These are phyloP conservation scores for Kwoniella dendrophila DNA, from an alignment of 768 basidiomycete species.

Conservation along the genomic window DNA sequence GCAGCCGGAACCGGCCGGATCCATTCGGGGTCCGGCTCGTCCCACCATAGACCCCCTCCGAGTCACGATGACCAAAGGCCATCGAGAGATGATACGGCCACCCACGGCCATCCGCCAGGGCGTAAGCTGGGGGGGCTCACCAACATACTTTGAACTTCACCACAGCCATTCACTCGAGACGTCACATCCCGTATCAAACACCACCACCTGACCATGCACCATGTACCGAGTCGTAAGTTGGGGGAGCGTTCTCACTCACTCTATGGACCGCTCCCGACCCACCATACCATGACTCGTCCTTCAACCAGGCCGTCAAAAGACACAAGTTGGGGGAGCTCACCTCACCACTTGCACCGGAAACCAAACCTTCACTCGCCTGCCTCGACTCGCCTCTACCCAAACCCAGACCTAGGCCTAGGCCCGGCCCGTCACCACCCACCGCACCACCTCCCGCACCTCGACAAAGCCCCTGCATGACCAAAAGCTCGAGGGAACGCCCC, in stretches of 20 bases:
- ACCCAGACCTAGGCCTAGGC: not conserved
- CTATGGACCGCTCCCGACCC: not conserved
- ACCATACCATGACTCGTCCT: not conserved
- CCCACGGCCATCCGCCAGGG: too few species aligned
- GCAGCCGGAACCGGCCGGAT: not conserved
- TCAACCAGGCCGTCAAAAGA: not conserved
- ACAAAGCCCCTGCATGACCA: not conserved
- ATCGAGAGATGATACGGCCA: too few species aligned
- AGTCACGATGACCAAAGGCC: too few species aligned
- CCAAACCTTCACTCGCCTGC: not conserved
- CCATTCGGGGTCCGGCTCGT: not conserved
- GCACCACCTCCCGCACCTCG: not conserved
- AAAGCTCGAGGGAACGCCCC: constrained; percentile 10
- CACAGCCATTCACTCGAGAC: not conserved
- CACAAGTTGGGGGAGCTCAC: not conserved
- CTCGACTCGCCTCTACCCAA: not conserved
- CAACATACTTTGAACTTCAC: not conserved
- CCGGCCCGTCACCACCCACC: not conserved
- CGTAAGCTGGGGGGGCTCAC: constrained; percentile 2
- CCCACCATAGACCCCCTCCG: not conserved
- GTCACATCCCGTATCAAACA: not conserved
- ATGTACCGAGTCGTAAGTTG: not conserved
- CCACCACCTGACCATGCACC: not conserved
- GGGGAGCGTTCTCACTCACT: not conserved
- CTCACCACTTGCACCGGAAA: not conserved